Evolutionary conservation across 495 filamentous ascomycete genomes (phyloP), one percentile per base, ranked within the genome.

Genomic region (Bacidia rubella): DNA sequence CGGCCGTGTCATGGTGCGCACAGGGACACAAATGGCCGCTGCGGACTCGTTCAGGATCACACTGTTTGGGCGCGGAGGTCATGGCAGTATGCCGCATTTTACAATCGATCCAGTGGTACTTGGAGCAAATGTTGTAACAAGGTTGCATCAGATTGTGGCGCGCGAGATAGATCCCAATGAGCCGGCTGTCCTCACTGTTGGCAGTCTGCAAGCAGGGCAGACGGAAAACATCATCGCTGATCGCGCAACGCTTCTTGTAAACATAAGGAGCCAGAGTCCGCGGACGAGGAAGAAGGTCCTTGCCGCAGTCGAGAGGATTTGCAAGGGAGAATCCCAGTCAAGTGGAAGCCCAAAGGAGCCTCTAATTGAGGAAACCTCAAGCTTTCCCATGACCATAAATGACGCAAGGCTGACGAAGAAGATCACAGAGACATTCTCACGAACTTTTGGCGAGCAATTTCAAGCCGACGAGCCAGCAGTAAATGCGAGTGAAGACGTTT

Each of bases 191-290:
- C 58, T 79, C 25, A 77, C 76, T 1, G 72, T 76, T 4, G 72
- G 71, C 12, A 70, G 66, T 53, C 55, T 78, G 12, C 71, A 76
- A 32, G 72, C 70, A 0, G 76, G 76, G 0, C 63, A 71, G 54
- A 66, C 72, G 2, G 74, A 75, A 56, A 79, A 78, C 49, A 62
- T 79, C 42, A 76, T 79, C 27, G 49, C 67, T 0, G 76, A 76
- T 47, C 42, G 60, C 2, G 74, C 74, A 0, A 68, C 69, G 29
- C 63, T 79, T 12, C 67, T 65, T 7, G 29, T 78, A 5, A 72
- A 77, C 51, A 68, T 75, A 22, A 61, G 76, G 11, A 63, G 68
- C 19, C 63, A 69, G 11, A 71, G 65, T n/a, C 44, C 63, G 15
- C 65, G 63, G 35, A 68, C 62, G 9, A 63, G 74, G 5, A 51